phyloP scores from a whole-genome alignment of 2,329 filamentous ascomycete species.

The Xylaria digitata region DNA sequence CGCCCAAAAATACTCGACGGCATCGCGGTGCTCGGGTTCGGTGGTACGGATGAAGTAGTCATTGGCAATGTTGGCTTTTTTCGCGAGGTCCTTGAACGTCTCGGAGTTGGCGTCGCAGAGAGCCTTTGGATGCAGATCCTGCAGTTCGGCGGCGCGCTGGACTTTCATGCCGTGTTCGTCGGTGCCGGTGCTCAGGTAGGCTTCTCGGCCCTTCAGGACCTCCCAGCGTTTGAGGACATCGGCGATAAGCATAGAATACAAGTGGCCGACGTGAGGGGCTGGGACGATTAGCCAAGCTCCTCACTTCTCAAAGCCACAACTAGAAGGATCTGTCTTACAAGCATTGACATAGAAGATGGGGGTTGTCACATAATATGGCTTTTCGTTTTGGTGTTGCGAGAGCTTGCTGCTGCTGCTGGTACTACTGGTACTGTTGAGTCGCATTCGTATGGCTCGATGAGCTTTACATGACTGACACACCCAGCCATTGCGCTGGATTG shows the following conservation, averaged over 20 bases:
- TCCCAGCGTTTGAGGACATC: slow-evolving; percentile 96
- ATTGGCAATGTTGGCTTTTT: slow-evolving; percentile 75
- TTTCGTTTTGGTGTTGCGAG: slow-evolving; percentile 53
- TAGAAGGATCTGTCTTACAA: slow-evolving; percentile 62
- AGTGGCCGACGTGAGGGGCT: slow-evolving; percentile 94
- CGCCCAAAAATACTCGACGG: slow-evolving; percentile 90
- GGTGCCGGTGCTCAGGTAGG: slow-evolving; percentile 87
- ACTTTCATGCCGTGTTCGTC: slow-evolving; percentile 99
- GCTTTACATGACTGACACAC: slow-evolving; percentile 45
- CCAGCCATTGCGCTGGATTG: slow-evolving; percentile 42
- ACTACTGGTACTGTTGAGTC: slow-evolving; percentile 34
- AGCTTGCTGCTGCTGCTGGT: slow-evolving; percentile 9
- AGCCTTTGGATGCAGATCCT: slow-evolving; percentile 77
- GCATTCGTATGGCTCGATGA: slow-evolving; percentile 37
- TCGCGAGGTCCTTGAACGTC: slow-evolving; percentile 81
- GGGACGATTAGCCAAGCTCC: slow-evolving; percentile 39
- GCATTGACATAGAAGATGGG: slow-evolving; percentile 99
- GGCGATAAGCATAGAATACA: slow-evolving; percentile 91
- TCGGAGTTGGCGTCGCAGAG: slow-evolving; percentile 88
- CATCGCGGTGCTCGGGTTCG: slow-evolving; percentile 80
- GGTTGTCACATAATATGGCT: slow-evolving; percentile 95
- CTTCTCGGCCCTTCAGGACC: slow-evolving; percentile 74
- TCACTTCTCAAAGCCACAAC: not conserved
- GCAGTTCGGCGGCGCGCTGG: slow-evolving; percentile 82
- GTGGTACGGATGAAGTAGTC: slow-evolving; percentile 95